Evolutionary conservation across 495 filamentous ascomycete genomes (phyloP).

Genomic region (Penicillium pancosmium): DNA sequence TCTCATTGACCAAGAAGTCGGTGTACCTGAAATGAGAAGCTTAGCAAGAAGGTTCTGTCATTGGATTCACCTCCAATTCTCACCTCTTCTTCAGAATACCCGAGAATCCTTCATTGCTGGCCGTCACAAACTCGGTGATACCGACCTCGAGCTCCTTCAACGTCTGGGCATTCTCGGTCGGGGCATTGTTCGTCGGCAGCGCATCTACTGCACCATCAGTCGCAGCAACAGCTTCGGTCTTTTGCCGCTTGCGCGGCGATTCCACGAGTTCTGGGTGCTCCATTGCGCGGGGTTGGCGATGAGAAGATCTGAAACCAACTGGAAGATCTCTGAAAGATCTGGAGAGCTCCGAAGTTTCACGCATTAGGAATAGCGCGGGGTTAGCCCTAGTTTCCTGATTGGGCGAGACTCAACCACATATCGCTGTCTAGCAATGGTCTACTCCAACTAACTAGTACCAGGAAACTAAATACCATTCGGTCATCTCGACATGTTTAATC

Average conservation of each 20-base stretch:
- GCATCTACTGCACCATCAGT: conserved; percentile 20
- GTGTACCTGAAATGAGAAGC: conserved; percentile 65
- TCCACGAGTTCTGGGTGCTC: conserved; percentile 43
- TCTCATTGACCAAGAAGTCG: conserved; percentile 95
- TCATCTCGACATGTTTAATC: not conserved
- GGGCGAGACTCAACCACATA: not conserved
- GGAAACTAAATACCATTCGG: not conserved
- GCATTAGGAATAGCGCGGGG: conserved; percentile 28
- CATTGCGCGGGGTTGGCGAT: conserved; percentile 28
- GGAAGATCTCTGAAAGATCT: not conserved
- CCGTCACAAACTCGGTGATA: conserved; percentile 58
- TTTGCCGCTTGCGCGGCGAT: conserved; percentile 48
- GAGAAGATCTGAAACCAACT: conserved; percentile 2
- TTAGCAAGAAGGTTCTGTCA: not conserved
- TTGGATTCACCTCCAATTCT: not conserved
- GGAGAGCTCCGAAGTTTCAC: conserved; percentile 21
- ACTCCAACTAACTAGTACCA: too few relatives aligned
- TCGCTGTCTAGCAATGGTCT: too few relatives aligned
- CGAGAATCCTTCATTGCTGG: conserved; percentile 50
- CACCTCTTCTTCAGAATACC: conserved; percentile 64
- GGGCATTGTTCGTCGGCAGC: conserved; percentile 10
- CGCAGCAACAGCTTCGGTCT: conserved; percentile 36
- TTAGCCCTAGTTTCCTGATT: conserved; percentile 28
- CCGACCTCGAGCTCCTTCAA: conserved; percentile 55
- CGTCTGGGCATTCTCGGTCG: conserved; percentile 31